Evolutionary conservation across 805 yeast genomes (phyloP).

Genomic region (Kodamaea hsintzibuensis): DNA sequence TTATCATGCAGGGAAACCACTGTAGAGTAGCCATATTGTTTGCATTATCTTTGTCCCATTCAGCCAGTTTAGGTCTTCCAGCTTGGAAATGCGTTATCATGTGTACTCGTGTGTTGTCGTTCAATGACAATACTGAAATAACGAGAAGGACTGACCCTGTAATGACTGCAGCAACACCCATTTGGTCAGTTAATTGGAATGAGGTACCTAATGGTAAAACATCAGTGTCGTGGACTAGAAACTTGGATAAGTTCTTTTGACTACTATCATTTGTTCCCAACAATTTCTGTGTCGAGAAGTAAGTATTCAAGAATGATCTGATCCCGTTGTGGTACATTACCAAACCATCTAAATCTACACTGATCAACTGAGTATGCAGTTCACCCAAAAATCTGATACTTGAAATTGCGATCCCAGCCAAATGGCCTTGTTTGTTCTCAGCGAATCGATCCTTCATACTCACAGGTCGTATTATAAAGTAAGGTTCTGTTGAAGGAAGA

Average conservation of each 20-base stretch:
- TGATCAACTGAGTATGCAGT: conserved; percentile 28
- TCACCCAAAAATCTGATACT: conserved; percentile 29
- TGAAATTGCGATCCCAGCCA: conserved; percentile 23
- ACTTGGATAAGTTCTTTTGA: conserved; percentile 16
- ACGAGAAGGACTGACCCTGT: conserved; percentile 52
- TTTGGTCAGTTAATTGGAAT: conserved; percentile 52
- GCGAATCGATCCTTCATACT: conserved; percentile 25
- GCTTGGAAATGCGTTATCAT: conserved; percentile 54
- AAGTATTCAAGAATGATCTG: conserved; percentile 54
- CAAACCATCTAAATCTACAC: conserved; percentile 39
- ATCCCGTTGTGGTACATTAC: conserved; percentile 65
- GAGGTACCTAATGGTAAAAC: conserved; percentile 63
- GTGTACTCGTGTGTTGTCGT: conserved; percentile 20
- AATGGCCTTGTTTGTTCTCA: conserved; percentile 31
- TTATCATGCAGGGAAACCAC: conserved; percentile 63
- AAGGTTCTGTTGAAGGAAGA: conserved; percentile 16
- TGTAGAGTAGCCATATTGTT: conserved; percentile 24
- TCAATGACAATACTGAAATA: conserved; percentile 52
- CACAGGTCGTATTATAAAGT: conserved; percentile 24
- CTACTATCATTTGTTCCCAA: conserved; percentile 46
- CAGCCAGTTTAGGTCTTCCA: conserved; percentile 44
- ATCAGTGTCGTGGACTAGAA: conserved; percentile 33
- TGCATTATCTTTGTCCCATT: conserved; percentile 2
- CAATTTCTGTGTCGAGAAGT: conserved; percentile 48
- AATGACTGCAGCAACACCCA: conserved; percentile 63